These are phyloP conservation scores for Chlamydomonas asymmetrica DNA, from an alignment of 139 green algal genomes.

Conservation along the genomic window DNA sequence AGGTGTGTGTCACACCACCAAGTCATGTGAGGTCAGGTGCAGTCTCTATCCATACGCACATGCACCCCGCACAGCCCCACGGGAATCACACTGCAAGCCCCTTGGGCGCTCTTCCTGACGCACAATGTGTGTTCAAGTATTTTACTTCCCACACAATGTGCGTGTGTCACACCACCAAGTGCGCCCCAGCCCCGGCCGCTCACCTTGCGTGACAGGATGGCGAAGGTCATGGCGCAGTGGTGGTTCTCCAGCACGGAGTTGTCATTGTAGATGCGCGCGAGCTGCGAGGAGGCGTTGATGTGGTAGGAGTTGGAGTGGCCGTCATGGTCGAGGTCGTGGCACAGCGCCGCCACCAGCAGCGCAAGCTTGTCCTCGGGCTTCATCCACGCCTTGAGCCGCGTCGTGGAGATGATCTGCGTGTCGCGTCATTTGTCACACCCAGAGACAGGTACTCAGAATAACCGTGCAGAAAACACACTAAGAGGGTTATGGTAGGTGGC, in stretches of 20 bases:
- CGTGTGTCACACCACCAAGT: no score
- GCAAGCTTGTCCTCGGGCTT: constrained; percentile 52
- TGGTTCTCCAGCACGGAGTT: constrained; percentile 72
- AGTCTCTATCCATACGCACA: no score
- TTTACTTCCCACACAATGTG: no score
- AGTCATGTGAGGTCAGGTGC: no score
- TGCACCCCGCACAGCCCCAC: no score
- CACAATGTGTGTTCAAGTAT: no score
- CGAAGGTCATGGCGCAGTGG: constrained; percentile 71
- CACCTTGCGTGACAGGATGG: constrained; percentile 48
- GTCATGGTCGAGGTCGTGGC: constrained; percentile 76
- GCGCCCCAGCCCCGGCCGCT: no score
- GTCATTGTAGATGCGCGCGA: constrained; percentile 70
- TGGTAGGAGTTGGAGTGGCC: constrained; percentile 68
- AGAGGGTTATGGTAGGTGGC: no score
- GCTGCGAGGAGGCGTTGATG: constrained; percentile 27
- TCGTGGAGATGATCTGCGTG: constrained; percentile 46
- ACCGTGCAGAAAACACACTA: no score
- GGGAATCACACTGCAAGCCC: no score
- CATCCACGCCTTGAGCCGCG: constrained; percentile 32
- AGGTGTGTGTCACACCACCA: no score
- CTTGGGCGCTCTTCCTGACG: no score
- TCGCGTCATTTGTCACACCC: neutral
- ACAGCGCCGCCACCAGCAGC: constrained; percentile 61
- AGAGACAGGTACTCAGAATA: neutral